Evolutionary conservation across 768 basidiomycete species (phyloP).

Genomic region (Amanita rimosa): DNA sequence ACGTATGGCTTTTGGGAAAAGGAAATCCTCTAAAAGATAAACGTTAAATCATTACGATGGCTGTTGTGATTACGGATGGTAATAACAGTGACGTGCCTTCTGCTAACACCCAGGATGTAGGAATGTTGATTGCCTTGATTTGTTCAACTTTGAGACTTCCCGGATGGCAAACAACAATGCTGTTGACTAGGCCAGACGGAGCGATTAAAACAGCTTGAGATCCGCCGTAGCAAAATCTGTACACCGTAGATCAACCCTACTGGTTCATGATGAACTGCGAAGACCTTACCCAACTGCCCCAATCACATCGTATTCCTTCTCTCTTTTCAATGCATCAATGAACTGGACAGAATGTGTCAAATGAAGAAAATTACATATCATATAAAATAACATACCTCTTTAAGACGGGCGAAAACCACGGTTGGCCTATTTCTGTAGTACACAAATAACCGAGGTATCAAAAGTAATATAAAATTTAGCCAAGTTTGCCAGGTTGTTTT

Average conservation of each 20-base stretch:
- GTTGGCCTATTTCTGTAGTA: constrained; percentile 21
- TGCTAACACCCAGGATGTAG: constrained; percentile 27
- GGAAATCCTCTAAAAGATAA: constrained; percentile 22
- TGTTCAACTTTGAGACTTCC: constrained; percentile 21
- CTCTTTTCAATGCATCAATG: constrained; percentile 21
- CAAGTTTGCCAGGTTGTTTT: constrained; percentile 18
- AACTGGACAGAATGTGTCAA: constrained; percentile 18
- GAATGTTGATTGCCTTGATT: constrained; percentile 25
- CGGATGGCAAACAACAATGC: constrained; percentile 31
- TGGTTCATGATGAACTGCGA: not conserved
- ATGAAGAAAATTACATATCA: not conserved
- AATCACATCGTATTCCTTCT: constrained; percentile 30
- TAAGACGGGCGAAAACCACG: constrained; percentile 19
- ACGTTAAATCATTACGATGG: not conserved
- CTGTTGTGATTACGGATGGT: not conserved
- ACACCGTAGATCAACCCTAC: not conserved
- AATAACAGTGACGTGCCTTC: constrained; percentile 20
- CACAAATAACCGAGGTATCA: constrained; percentile 16
- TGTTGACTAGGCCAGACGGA: constrained; percentile 22
- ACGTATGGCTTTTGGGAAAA: constrained; percentile 20
- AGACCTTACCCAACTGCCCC: constrained; percentile 29
- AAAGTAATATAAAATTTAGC: constrained; percentile 15
- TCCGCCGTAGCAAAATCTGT: constrained; percentile 35
- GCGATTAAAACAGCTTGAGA: constrained; percentile 25
- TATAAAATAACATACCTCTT: constrained; percentile 15